Conservation (phyloP, 2,329 filamentous ascomycete genomes). For the Xylaria sp. region DNA sequence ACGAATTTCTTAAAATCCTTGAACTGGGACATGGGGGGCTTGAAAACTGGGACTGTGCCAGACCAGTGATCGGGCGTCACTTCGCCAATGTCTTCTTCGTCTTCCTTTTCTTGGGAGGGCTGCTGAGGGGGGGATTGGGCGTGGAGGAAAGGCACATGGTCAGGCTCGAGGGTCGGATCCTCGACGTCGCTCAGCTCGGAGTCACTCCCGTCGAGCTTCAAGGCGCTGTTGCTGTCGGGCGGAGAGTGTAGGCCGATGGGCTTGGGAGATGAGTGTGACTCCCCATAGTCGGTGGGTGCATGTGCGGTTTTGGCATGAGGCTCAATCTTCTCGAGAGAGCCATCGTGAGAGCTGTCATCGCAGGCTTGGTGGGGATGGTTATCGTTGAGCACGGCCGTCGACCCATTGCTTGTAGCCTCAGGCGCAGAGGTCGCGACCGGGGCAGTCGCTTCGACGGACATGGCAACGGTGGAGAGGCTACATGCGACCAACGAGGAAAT, state of each 20-base stretch:
- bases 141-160: slow-evolving; percentile 35
- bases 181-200: slow-evolving; percentile 76
- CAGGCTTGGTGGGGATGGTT: slow-evolving; percentile 44
- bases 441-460: slow-evolving; percentile 68
- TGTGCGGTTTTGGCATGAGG: slow-evolving; percentile 29
- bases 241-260: slow-evolving; percentile 69
- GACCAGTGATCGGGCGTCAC: slow-evolving; percentile 89
- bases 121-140: slow-evolving; percentile 17
- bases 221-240: slow-evolving; percentile 70
- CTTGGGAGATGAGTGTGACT: slow-evolving; percentile 51
- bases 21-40: slow-evolving; percentile 94
- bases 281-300: slow-evolving; percentile 28
- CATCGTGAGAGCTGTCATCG: slow-evolving; percentile 32
- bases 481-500: slow-evolving; percentile 54
- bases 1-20: slow-evolving; percentile 93
- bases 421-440: slow-evolving; percentile 59
- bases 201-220: slow-evolving; percentile 67
- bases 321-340: slow-evolving; percentile 22
- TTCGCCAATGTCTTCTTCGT: slow-evolving; percentile 78
- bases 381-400: slow-evolving; percentile 38
- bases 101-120: slow-evolving; percentile 50
- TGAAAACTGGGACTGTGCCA: slow-evolving; percentile 92
- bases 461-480: slow-evolving; percentile 56
- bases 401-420: slow-evolving; percentile 42
- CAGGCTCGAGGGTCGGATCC: slow-evolving; percentile 55